A percentile compares a stretch with the other conserved stretches of the same genome.
Evolutionary conservation across 345 rosid species (phyloP).

Genomic region (Lumnitzera racemosa): DNA sequence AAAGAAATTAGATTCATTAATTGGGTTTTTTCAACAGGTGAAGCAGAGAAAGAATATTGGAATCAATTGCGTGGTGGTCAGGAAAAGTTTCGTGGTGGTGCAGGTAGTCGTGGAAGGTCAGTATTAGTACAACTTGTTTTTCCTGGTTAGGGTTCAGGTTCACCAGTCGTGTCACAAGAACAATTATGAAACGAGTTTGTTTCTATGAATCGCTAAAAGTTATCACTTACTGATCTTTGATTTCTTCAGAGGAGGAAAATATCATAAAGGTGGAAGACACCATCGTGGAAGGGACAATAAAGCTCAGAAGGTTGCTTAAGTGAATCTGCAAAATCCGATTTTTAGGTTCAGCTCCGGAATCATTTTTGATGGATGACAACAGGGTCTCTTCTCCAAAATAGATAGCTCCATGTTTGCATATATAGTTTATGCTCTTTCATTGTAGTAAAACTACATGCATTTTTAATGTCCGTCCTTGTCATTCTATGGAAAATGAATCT

Average conservation of each 20-base stretch:
- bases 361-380: neutral
- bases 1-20: too few relatives aligned
- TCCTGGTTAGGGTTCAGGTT: too few relatives aligned
- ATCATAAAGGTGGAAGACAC: conserved; percentile 60
- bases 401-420: too few relatives aligned
- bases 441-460: too few relatives aligned
- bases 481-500: too few relatives aligned
- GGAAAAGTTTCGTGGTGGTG: conserved; percentile 38
- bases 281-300: conserved; percentile 51
- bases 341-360: neutral
- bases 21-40: conserved; percentile 32
- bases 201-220: neutral
- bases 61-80: conserved; percentile 45
- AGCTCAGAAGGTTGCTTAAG: conserved; percentile 35
- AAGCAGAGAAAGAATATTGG: conserved; percentile 88
- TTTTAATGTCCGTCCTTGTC: too few relatives aligned
- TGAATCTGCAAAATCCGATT: neutral
- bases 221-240: neutral
- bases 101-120: conserved; percentile 67
- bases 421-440: too few relatives aligned
- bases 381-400: too few relatives aligned
- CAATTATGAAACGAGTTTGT: too few relatives aligned
- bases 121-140: conserved; percentile 3
- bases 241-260: conserved; percentile 59
- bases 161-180: too few relatives aligned